These are phyloP conservation scores for Paraglomus brasilianum DNA, from an alignment of 192 early-diverging fungal species.

Conservation along the genomic window DNA sequence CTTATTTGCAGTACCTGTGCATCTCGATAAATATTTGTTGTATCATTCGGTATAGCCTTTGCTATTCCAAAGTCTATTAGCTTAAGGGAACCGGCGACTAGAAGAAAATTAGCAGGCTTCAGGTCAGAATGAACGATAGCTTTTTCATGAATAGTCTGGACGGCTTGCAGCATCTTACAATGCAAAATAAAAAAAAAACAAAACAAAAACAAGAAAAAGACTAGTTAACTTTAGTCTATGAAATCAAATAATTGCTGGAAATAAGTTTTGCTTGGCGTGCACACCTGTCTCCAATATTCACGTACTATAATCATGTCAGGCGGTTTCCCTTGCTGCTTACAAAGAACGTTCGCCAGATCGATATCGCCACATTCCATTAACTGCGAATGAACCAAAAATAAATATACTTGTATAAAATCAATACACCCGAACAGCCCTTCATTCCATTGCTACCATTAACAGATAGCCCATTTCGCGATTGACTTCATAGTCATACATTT, in stretches of 20 bases:
- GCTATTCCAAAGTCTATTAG: slow-evolving; percentile 98
- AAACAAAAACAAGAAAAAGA: background rate
- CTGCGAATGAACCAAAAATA: slow-evolving; percentile 34
- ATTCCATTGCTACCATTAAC: slow-evolving; percentile 66
- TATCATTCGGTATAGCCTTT: slow-evolving; percentile 90
- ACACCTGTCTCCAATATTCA: slow-evolving; percentile 83
- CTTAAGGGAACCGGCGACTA: slow-evolving; percentile 83
- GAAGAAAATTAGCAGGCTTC: slow-evolving; percentile 94
- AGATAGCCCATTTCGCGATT: slow-evolving; percentile 57
- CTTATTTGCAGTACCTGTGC: slow-evolving; percentile 53
- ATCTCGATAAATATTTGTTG: slow-evolving; percentile 89
- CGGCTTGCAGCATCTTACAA: slow-evolving; percentile 87
- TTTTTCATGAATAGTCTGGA: slow-evolving; percentile 80
- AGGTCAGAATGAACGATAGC: slow-evolving; percentile 92
- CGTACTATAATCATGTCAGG: slow-evolving; percentile 74
- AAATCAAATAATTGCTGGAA: background rate
- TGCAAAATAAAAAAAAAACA: slow-evolving; percentile 14
- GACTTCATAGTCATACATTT: slow-evolving; percentile 74
- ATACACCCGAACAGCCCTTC: too few species aligned
- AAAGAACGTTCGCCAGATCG: slow-evolving; percentile 70
- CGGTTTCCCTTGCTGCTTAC: slow-evolving; percentile 46
- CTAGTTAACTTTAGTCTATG: too few species aligned
- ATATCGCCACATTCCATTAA: slow-evolving; percentile 89
- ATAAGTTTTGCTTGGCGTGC: background rate
- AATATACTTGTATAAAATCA: background rate